These are phyloP conservation scores for Xylaria sp. DNA, from an alignment of 2,329 filamentous ascomycete genomes.

Conservation along the genomic window DNA sequence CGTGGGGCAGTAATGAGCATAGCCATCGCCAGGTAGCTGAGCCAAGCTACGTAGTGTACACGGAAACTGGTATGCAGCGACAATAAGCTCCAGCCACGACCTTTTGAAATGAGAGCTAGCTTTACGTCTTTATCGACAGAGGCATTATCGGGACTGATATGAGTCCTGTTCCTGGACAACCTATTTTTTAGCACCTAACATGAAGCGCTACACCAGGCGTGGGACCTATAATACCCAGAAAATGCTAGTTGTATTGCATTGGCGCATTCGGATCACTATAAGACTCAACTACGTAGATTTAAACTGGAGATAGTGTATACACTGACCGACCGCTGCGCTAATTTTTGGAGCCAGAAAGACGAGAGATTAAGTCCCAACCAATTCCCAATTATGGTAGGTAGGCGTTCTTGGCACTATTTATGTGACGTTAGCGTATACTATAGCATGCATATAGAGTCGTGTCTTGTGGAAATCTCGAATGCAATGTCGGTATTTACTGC, in stretches of 20 bases:
- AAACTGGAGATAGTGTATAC: too few species aligned
- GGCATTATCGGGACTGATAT: too few species aligned
- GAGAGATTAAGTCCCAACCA: background rate
- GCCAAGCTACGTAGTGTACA: conserved; percentile 24
- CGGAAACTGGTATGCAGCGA: too few species aligned
- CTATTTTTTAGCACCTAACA: too few species aligned
- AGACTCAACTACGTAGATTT: background rate
- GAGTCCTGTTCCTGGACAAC: too few species aligned
- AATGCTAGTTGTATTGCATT: too few species aligned
- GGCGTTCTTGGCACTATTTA: conserved; percentile 6
- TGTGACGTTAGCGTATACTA: background rate
- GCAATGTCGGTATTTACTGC: background rate
- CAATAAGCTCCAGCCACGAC: too few species aligned
- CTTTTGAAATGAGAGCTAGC: too few species aligned
- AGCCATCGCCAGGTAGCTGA: conserved; percentile 24
- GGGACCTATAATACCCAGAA: too few species aligned
- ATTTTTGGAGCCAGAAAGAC: background rate
- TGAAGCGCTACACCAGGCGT: too few species aligned
- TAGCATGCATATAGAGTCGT: background rate
- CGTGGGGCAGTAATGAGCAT: background rate
- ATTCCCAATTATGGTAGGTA: background rate
- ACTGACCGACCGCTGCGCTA: background rate
- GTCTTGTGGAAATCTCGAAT: background rate
- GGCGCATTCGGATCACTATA: background rate
- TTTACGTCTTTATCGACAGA: too few species aligned